phyloP scores from a whole-genome alignment of 2,329 filamentous ascomycete species.

The Trichoderma semiorbis region DNA sequence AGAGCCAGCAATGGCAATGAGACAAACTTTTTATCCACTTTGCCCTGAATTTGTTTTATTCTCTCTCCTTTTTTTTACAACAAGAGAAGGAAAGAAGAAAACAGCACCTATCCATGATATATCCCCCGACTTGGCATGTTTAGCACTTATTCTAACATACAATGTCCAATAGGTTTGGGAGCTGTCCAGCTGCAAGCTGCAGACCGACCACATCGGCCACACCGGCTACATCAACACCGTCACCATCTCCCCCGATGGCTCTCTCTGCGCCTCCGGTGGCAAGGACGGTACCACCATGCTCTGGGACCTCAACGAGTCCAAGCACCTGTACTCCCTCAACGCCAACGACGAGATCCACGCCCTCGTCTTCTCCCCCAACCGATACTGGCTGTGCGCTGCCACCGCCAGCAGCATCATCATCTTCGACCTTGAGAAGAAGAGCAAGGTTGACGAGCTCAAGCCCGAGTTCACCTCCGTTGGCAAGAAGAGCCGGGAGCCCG shows the following conservation, averaged over 20 bases:
- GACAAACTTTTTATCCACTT: slow-evolving; percentile 80
- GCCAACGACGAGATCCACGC: slow-evolving; percentile 99
- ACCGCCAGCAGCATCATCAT: slow-evolving; percentile 98
- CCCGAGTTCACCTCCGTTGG: slow-evolving; percentile 94
- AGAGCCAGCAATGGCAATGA: slow-evolving; percentile 92
- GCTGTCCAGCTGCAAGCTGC: slow-evolving; percentile 97
- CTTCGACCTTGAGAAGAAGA: slow-evolving; percentile 99
- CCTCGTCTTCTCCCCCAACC: slow-evolving; percentile 99
- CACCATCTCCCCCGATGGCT: slow-evolving; percentile 99
- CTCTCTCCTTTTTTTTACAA: slow-evolving; percentile 1
- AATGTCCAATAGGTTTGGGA: slow-evolving; percentile 78
- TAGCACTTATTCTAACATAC: slow-evolving; percentile 7
- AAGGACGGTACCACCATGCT: slow-evolving; percentile 99
- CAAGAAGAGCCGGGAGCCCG: slow-evolving; percentile 99
- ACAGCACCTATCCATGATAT: neutral
- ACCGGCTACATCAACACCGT: slow-evolving; percentile 99
- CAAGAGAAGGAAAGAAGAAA: neutral
- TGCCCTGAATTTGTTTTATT: slow-evolving; percentile 64
- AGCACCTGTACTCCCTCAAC: slow-evolving; percentile 99
- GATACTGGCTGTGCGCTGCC: slow-evolving; percentile 99
- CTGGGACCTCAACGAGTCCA: slow-evolving; percentile 99
- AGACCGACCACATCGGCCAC: slow-evolving; percentile 99
- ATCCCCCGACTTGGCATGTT: neutral
- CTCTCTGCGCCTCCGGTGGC: slow-evolving; percentile 96
- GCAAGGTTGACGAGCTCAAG: slow-evolving; percentile 99